A percentile compares a stretch with the other conserved stretches of the same genome.
phyloP scores from a whole-genome alignment of 2,329 filamentous ascomycete genomes.

The Botrytis porri region DNA sequence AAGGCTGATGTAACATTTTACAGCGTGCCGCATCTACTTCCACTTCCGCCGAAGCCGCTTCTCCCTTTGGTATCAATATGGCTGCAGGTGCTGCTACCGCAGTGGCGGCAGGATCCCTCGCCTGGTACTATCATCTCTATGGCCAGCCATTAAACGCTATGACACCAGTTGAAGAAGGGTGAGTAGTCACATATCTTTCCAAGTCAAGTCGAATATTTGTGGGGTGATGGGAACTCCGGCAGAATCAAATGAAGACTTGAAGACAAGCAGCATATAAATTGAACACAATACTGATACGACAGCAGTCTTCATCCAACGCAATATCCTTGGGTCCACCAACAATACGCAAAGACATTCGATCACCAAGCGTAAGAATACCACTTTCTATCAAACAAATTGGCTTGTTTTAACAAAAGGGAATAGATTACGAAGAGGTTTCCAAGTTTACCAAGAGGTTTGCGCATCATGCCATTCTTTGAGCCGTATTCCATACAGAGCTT shows the following conservation, averaged over 20 bases:
- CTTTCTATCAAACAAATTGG: neutral
- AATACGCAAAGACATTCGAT: slow-evolving; percentile 94
- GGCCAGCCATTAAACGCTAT: slow-evolving; percentile 82
- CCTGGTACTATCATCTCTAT: slow-evolving; percentile 97
- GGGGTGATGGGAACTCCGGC: neutral
- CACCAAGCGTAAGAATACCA: slow-evolving; percentile 77
- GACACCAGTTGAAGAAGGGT: slow-evolving; percentile 98
- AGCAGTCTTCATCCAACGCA: slow-evolving; percentile 80
- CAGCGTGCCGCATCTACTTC: slow-evolving; percentile 65
- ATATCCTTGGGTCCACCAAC: slow-evolving; percentile 94
- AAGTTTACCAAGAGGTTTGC: slow-evolving; percentile 99
- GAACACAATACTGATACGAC: slow-evolving; percentile 10
- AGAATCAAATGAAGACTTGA: slow-evolving; percentile 2
- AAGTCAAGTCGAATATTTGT: neutral
- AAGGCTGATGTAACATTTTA: slow-evolving; percentile 42
- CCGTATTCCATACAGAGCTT: slow-evolving; percentile 87
- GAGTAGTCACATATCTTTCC: slow-evolving; percentile 44
- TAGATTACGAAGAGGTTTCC: slow-evolving; percentile 97
- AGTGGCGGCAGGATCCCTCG: slow-evolving; percentile 82
- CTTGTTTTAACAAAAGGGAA: slow-evolving; percentile 15
- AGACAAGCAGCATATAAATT: slow-evolving; percentile 20
- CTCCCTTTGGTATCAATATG: slow-evolving; percentile 78
- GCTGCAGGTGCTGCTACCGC: slow-evolving; percentile 83
- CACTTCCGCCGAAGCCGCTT: slow-evolving; percentile 64
- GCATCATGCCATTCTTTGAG: slow-evolving; percentile 94